These are phyloP conservation scores for Fusarium nelsonii DNA, from an alignment of 2,329 filamentous ascomycete genomes.

Conservation along the genomic window DNA sequence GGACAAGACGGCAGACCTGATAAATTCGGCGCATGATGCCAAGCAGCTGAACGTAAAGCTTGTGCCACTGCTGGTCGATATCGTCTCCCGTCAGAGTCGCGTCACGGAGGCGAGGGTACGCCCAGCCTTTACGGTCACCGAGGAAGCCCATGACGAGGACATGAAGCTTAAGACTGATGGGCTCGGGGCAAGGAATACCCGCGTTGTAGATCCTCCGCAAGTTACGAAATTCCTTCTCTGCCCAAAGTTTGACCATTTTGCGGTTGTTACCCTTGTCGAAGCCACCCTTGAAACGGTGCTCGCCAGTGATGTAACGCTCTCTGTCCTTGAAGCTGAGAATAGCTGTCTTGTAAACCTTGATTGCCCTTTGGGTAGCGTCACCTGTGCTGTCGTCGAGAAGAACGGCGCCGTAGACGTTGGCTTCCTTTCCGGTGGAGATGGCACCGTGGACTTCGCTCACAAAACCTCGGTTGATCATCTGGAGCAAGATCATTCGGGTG, in stretches of 20 bases:
- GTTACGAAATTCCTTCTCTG: slow-evolving; percentile 98
- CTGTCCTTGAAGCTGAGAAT: slow-evolving; percentile 98
- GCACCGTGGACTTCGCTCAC: slow-evolving; percentile 95
- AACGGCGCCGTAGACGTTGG: slow-evolving; percentile 95
- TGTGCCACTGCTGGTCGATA: slow-evolving; percentile 77
- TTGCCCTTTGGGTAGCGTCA: slow-evolving; percentile 78
- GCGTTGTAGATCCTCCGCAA: slow-evolving; percentile 84
- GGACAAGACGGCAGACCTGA: slow-evolving; percentile 89
- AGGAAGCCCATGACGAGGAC: slow-evolving; percentile 96
- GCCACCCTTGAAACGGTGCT: slow-evolving; percentile 89
- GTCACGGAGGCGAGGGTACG: slow-evolving; percentile 89
- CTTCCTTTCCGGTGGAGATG: slow-evolving; percentile 96
- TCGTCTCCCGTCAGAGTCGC: slow-evolving; percentile 79
- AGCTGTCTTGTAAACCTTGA: slow-evolving; percentile 99
- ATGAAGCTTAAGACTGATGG: slow-evolving; percentile 89
- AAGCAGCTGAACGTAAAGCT: slow-evolving; percentile 84
- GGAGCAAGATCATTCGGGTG: slow-evolving; percentile 93
- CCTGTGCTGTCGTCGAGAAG: slow-evolving; percentile 67
- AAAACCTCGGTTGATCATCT: slow-evolving; percentile 93
- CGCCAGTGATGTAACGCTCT: slow-evolving; percentile 94
- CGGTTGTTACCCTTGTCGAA: slow-evolving; percentile 96
- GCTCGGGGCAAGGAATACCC: slow-evolving; percentile 91
- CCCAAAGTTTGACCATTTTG: slow-evolving; percentile 98
- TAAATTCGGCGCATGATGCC: slow-evolving; percentile 94
- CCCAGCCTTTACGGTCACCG: slow-evolving; percentile 86